Base-by-base conservation (phyloP, 1,139 yeast species). In the Saccharomycopsis phalli region DNA sequence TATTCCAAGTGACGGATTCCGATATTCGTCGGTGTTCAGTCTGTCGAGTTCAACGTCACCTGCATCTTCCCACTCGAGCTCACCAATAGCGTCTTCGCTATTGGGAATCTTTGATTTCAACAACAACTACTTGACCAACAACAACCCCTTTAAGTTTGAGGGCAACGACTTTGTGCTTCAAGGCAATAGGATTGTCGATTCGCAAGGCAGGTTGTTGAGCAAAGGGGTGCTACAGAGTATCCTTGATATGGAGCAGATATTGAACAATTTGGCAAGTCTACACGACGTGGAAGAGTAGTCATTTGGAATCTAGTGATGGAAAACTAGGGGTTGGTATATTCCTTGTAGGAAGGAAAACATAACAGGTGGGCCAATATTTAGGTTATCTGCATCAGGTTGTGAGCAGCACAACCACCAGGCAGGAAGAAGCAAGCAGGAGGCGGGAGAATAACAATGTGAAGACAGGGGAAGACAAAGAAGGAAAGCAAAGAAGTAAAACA, bases 91-190 rank as follows among this genome's bases (percentile, higher is more conserved):
- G 11, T 19, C 38, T 11, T 40, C 43, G 5, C 31, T 41, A 11
- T 18, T 41, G 16, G 32, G 35, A 18, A 26, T 41, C 16, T 38
- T 41, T 37, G 46, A 42, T n/a, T 36, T 34, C 31, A 31, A 32
- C 18, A 27, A 25, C 8, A 27, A 16, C 16, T n/a, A 21, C 19
- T 4, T 37, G 6, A 40, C 42, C 18, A 40, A 34, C 16, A 37
- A 34, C 16, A 41, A 38, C 19, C 41, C 38, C 4, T 43, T 43
- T 29, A 25, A n/a, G 4, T 44, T 44, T 23, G 40, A 44, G 23
- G 44, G 37, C 8, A 41, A 25, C 28, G 35, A 36, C 22, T 44
- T 38, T 31, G 31, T 29, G 13, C 26, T 44, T 4, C 14, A 25
- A 6, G 40, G 40, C 11, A 36, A 36, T 13, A 34, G 36, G 27